Evolutionary conservation across 2,329 filamentous ascomycete genomes (phyloP).

Genomic region (Colletotrichum neosansevieriae): DNA sequence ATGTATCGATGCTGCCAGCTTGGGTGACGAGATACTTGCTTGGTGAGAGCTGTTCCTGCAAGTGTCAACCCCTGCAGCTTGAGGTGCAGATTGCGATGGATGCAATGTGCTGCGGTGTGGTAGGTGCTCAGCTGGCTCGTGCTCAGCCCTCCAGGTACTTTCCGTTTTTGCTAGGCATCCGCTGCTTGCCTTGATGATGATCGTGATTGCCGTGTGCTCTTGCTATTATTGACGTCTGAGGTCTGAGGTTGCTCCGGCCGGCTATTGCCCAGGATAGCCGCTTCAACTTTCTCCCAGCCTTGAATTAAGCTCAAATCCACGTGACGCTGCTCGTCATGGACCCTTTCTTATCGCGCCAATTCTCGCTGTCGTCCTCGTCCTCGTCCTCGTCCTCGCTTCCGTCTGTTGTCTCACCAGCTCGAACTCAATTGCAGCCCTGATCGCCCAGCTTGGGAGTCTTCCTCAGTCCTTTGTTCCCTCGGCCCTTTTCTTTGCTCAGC

Average conservation of each 20-base stretch:
- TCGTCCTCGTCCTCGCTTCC: too few species aligned
- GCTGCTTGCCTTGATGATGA: too few species aligned
- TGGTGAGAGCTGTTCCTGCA: not conserved
- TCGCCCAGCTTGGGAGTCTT: not conserved
- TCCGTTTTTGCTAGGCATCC: too few species aligned
- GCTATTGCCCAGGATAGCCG: not conserved
- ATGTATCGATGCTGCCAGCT: not conserved
- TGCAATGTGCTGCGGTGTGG: not conserved
- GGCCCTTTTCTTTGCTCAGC: too few species aligned
- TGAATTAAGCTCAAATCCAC: constrained; percentile 4
- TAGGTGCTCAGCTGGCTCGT: constrained; percentile 22
- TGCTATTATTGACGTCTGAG: not conserved
- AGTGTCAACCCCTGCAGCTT: not conserved
- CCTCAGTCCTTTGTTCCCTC: too few species aligned
- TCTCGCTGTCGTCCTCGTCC: constrained; percentile 4
- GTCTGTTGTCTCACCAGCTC: not conserved
- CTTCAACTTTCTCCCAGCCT: not conserved
- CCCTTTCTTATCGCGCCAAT: constrained; percentile 11
- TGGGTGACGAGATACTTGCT: not conserved
- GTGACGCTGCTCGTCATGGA: constrained; percentile 8
- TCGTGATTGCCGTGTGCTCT: not conserved
- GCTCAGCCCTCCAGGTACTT: constrained; percentile 10
- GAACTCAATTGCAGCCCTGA: constrained; percentile 13
- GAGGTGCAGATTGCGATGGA: not conserved
- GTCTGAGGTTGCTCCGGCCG: not conserved